These are phyloP conservation scores for Debaryomyces coudertii DNA, from an alignment of 1,139 yeast species.

Conservation along the genomic window DNA sequence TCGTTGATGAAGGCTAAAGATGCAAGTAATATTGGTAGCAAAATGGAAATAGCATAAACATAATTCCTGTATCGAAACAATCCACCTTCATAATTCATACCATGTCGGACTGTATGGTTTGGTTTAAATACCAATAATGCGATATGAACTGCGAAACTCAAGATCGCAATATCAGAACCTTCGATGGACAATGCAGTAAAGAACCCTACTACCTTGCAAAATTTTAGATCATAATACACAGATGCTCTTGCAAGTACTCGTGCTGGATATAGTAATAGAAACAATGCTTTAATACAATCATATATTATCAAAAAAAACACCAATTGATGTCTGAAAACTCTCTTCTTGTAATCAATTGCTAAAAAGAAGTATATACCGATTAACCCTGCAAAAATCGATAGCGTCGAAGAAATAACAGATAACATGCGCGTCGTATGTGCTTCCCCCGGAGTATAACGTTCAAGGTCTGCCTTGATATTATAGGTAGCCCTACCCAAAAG, in stretches of 20 bases:
- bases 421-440: slow-evolving; percentile 7
- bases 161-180: slow-evolving; percentile 85
- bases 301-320: slow-evolving; percentile 67
- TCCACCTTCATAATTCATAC: slow-evolving; percentile 68
- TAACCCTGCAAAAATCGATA: slow-evolving; percentile 59
- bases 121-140: slow-evolving; percentile 74
- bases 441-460: slow-evolving; percentile 9
- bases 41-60: slow-evolving; percentile 60
- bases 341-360: slow-evolving; percentile 62
- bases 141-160: slow-evolving; percentile 83
- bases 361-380: slow-evolving; percentile 56
- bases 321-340: slow-evolving; percentile 72
- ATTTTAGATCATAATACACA: slow-evolving; percentile 55
- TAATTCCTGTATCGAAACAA: slow-evolving; percentile 59
- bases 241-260: slow-evolving; percentile 52
- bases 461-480: slow-evolving; percentile 2
- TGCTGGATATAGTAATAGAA: slow-evolving; percentile 72
- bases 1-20: slow-evolving; percentile 64
- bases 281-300: slow-evolving; percentile 75
- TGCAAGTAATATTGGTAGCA: slow-evolving; percentile 70
- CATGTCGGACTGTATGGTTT: slow-evolving; percentile 45
- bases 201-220: slow-evolving; percentile 80
- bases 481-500: not conserved
- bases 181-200: slow-evolving; percentile 82
- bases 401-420: slow-evolving; percentile 46